Evolutionary conservation across 2,329 filamentous ascomycete genomes (phyloP), one percentile per base, ranked within the genome.

Genomic region (Hypomyces rosellus): DNA sequence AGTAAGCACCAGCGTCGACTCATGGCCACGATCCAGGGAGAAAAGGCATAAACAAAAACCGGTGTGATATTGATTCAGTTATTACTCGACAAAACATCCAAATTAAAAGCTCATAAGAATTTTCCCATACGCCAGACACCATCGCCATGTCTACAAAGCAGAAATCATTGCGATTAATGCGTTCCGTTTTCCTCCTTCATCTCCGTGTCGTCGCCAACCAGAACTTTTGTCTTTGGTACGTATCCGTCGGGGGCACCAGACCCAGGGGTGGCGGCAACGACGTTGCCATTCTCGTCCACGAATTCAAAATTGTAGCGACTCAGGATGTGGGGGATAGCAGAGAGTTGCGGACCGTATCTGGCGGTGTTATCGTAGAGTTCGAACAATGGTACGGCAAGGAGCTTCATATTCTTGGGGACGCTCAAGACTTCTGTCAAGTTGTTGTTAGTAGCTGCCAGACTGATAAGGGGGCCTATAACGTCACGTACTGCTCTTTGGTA

Each of bases 391-490:
- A 99, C 93, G 1, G 93, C 93, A 38, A 99, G 85, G 20, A 99
- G 83, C 69, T 99, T 99, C 93, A 99, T 97, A 72, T 99, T 99
- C 75, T 99, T 99, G 0, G 93, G 93, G 8, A 99, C 93, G 63
- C 88, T 95, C 40, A 99, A 79, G 13, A 97, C 88, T 74, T 96
- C 90, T 95, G 66, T 50, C 33, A 34, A 48, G 54, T 40, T 48
- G 46, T 41, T 18, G 34, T 50, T 18, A 48, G 46, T 14, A 18
- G 11, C 30, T 13, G 16, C 30, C 40, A 34, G 15, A 39, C 43
- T 9, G 7, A 25, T 45, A 22, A 37, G 7, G 12, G 20, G 16
- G 8, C 15, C 18, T 22, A 18, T 13, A 34, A 50, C 48, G 3
- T n/a, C 22, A 69, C 82, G 54, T 78, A 95, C 90, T 97, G 61